These are phyloP conservation scores for Porcisia hertigi DNA, from an alignment of 208 protist genomes.

Conservation along the genomic window DNA sequence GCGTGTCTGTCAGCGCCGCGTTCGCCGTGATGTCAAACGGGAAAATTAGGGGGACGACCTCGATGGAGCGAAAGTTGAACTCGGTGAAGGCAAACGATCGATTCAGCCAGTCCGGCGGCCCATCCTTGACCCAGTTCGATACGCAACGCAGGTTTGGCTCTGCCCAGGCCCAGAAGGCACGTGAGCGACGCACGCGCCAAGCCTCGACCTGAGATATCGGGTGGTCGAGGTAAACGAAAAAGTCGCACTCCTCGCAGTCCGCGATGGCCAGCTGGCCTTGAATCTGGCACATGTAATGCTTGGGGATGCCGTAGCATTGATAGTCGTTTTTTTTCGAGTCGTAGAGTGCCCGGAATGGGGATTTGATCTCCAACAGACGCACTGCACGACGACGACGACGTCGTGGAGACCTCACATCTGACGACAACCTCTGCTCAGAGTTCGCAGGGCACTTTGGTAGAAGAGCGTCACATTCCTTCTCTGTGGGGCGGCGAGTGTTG, in stretches of 20 bases:
- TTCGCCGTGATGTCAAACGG: constrained; percentile 62
- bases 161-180: constrained; percentile 83
- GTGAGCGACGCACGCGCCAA: constrained; percentile 74
- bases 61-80: constrained; percentile 69
- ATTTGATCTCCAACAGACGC: constrained; percentile 89
- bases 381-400: not conserved
- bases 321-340: constrained; percentile 43
- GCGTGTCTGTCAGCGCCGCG: constrained; percentile 44
- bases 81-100: constrained; percentile 64
- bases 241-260: constrained; percentile 85
- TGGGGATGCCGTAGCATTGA: constrained; percentile 80
- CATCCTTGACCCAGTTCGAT: constrained; percentile 62
- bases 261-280: constrained; percentile 91
- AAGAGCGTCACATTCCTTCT: too few relatives aligned
- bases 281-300: constrained; percentile 90
- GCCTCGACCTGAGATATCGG: constrained; percentile 61
- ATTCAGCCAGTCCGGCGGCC: constrained; percentile 52
- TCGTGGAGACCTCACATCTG: not conserved
- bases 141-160: constrained; percentile 73
- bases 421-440: not conserved
- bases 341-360: constrained; percentile 73
- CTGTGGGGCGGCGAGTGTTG: not conserved
- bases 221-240: constrained; percentile 87
- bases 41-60: constrained; percentile 75
- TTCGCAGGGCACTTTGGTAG: not conserved